Evolutionary conservation across 192 early-diverging fungal genomes (phyloP).

Genomic region (Haplosporangium gracile): DNA sequence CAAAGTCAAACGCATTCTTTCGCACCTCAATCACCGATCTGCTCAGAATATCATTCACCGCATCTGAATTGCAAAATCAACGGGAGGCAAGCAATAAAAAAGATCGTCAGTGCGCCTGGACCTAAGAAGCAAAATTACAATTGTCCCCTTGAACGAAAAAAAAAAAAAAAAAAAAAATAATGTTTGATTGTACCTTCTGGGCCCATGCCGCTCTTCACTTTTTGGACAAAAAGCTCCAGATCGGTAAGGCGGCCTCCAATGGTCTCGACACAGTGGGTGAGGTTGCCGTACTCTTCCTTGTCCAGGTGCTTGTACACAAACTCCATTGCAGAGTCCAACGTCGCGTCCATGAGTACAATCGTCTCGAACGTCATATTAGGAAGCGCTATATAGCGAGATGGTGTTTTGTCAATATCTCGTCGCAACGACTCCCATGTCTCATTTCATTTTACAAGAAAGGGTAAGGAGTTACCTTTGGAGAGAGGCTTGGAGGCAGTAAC

Average conservation of each 20-base stretch:
- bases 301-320: slow-evolving; percentile 69
- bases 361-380: slow-evolving; percentile 78
- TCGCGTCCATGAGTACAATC: slow-evolving; percentile 79
- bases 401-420: background rate
- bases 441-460: too few species aligned
- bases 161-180: background rate
- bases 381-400: slow-evolving; percentile 59
- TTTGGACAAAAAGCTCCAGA: slow-evolving; percentile 90
- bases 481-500: slow-evolving; percentile 74
- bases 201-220: slow-evolving; percentile 80
- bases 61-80: slow-evolving; percentile 54
- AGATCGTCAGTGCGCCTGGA: background rate
- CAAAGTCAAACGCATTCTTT: slow-evolving; percentile 87
- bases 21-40: slow-evolving; percentile 88
- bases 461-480: slow-evolving; percentile 67
- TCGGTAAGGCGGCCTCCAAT: slow-evolving; percentile 95
- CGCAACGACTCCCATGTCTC: too few species aligned
- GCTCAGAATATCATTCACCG: slow-evolving; percentile 86
- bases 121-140: background rate
- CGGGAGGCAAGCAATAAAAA: background rate
- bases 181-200: slow-evolving; percentile 66
- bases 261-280: slow-evolving; percentile 67
- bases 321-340: slow-evolving; percentile 68
- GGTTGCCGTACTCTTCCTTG: slow-evolving; percentile 44
- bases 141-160: background rate